These are phyloP conservation scores for Plasmodium vivax DNA, from an alignment of 169 alveolate species.

Conservation along the genomic window DNA sequence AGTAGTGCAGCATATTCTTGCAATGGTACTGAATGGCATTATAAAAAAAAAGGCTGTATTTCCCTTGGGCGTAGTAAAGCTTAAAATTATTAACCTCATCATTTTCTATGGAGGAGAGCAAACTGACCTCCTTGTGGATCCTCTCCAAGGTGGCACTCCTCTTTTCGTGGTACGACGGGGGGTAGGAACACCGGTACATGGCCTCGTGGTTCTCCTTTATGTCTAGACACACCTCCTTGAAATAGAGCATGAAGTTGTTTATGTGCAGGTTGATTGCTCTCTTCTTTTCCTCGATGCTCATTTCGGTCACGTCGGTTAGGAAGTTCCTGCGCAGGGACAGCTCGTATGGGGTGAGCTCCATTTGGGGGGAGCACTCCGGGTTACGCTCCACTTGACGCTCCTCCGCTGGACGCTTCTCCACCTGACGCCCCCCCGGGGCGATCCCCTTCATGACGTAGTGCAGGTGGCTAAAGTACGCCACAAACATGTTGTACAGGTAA, in stretches of 20 bases:
- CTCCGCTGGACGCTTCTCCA: neutral
- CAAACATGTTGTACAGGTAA: slow-evolving; percentile 27
- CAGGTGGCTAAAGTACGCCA: slow-evolving; percentile 28
- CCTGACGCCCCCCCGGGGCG: neutral
- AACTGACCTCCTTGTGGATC: slow-evolving; percentile 22
- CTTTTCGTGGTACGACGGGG: neutral
- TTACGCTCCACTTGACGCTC: too few species aligned
- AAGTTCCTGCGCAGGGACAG: neutral
- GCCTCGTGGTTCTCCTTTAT: neutral
- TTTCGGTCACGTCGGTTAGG: slow-evolving; percentile 3
- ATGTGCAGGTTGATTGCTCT: slow-evolving; percentile 7
- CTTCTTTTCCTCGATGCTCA: neutral
- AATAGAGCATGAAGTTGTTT: slow-evolving; percentile 28
- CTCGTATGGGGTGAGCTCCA: neutral
- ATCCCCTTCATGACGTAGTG: slow-evolving; percentile 15
- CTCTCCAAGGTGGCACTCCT: neutral
- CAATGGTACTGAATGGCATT: slow-evolving; percentile 9
- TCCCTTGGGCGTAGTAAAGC: slow-evolving; percentile 24
- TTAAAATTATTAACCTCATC: slow-evolving; percentile 13
- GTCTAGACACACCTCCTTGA: slow-evolving; percentile 28
- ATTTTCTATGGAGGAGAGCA: neutral
- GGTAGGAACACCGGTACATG: slow-evolving; percentile 26
- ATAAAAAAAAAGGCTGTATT: slow-evolving; percentile 34
- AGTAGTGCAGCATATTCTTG: slow-evolving; percentile 15
- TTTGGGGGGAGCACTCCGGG: too few species aligned